Base-by-base conservation (phyloP, 2,329 filamentous ascomycete species). In the Calonectria pauciramosa region DNA sequence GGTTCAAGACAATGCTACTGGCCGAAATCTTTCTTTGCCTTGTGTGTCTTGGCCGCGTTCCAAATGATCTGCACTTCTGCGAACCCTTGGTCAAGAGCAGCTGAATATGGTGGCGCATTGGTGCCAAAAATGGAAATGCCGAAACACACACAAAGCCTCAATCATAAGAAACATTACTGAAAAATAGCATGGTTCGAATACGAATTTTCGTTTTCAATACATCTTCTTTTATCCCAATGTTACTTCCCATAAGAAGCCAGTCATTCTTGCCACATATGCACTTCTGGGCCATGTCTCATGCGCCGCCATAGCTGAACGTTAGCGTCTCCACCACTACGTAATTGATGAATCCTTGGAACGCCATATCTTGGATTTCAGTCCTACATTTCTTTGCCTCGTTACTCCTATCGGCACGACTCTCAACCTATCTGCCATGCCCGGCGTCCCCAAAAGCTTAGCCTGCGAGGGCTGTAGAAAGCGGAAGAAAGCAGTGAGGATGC, bases 401-500 rank as follows among this genome's bases (percentile, higher is more conserved):
- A 9, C 18, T 44, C 41, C n/a, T 10, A 44, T 44, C 18, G 18
- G 18, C 8, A 7, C 18, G 18, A 44, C 9, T 44, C 18, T n/a
- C 2, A 20, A n/a, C 16, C 16, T 4, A 28, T 10, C 16, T 54
- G 7, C 28, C 32, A 70, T 70, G 68, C 38, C 41, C 6, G 68
- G 68, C 10, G 68, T 70, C 11, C 68, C 68, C 2, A 32, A 38
- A 7, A 36, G 38, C 16, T 11, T 34, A 63, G 60, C 47, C 3
- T 71, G 69, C 18, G 49, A 52, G 23, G 69, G 59, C 20, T 71
- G 69, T 34, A 60, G 69, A 28, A 71, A 59, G 23, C 60, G 56
- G 20, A 71, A 71, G 36, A 71, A 71, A 26, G 47, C 56, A 63
- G 69, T 36, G 16, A 18, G n/a, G 7, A 44, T 60, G 4, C 11